A percentile compares a stretch with the other conserved stretches of the same genome.
Evolutionary conservation across 768 basidiomycete species (phyloP).

Genomic region (Postia placenta): DNA sequence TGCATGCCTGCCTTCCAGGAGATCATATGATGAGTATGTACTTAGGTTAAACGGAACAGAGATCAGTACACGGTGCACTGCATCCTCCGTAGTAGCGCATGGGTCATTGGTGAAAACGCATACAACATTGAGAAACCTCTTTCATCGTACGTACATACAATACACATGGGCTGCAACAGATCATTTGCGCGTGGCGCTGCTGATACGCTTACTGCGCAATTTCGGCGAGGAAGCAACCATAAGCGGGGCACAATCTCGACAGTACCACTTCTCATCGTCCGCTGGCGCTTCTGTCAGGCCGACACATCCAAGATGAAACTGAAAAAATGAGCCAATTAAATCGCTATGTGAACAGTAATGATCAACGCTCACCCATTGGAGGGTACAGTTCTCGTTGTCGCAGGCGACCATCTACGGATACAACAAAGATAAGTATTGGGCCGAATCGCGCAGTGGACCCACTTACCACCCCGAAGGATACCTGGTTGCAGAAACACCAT

Average conservation of each 20-base stretch:
- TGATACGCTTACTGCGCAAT: no score
- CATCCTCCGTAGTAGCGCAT: no score
- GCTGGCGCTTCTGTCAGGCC: slow-evolving; percentile 41
- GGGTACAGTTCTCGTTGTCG: slow-evolving; percentile 61
- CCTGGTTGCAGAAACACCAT: slow-evolving; percentile 80
- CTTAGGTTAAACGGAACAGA: no score
- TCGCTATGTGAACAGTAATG: background rate
- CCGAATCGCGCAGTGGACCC: background rate
- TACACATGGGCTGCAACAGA: background rate
- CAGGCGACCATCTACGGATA: slow-evolving; percentile 76
- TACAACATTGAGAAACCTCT: no score
- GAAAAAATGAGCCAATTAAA: slow-evolving; percentile 1
- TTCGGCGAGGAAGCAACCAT: slow-evolving; percentile 17
- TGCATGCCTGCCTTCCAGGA: no score
- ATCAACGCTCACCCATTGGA: slow-evolving; percentile 70
- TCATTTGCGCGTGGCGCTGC: slow-evolving; percentile 6
- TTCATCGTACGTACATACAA: no score
- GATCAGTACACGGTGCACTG: no score
- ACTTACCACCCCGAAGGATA: slow-evolving; percentile 75
- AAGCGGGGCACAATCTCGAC: slow-evolving; percentile 45
- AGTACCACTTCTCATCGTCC: slow-evolving; percentile 66
- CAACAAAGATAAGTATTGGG: background rate
- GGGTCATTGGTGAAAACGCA: no score
- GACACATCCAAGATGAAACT: slow-evolving; percentile 75
- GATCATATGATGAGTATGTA: no score